A percentile compares a stretch with the other conserved stretches of the same genome.
These are phyloP conservation scores for Sphagnurus paluster DNA, from an alignment of 1,284 basidiomycete species.

Conservation along the genomic window DNA sequence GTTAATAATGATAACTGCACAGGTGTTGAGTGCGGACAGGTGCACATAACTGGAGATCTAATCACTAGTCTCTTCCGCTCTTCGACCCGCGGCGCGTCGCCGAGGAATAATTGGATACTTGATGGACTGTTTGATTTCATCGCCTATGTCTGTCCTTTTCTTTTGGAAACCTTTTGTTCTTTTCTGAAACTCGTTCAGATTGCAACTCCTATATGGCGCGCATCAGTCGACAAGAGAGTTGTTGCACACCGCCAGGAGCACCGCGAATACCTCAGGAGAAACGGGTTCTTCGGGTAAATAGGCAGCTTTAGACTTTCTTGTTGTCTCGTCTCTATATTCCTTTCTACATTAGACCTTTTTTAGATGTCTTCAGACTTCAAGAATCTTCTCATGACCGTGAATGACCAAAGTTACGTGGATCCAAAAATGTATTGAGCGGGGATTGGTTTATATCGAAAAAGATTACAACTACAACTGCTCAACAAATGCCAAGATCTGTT, in stretches of 20 bases:
- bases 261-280: conserved; percentile 39
- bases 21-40: conserved; percentile 74
- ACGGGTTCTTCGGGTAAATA: conserved; percentile 28
- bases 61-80: conserved; percentile 70
- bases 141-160: conserved; percentile 39
- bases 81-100: conserved; percentile 68
- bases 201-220: conserved; percentile 53
- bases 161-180: no score
- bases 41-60: conserved; percentile 77
- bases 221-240: conserved; percentile 48
- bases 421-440: neutral
- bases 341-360: no score
- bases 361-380: no score
- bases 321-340: neutral
- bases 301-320: neutral
- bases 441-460: neutral
- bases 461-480: conserved; percentile 8
- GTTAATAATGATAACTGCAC: neutral
- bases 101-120: conserved; percentile 57
- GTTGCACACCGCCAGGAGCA: conserved; percentile 46
- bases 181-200: conserved; percentile 34
- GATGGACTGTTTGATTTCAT: conserved; percentile 47
- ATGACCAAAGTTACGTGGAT: no score
- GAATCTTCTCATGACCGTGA: neutral
- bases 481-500: conserved; percentile 5